A percentile compares a stretch with the other conserved stretches of the same genome.
phyloP scores from a whole-genome alignment of 129 eudicot species.

The Artemisia argyi region DNA sequence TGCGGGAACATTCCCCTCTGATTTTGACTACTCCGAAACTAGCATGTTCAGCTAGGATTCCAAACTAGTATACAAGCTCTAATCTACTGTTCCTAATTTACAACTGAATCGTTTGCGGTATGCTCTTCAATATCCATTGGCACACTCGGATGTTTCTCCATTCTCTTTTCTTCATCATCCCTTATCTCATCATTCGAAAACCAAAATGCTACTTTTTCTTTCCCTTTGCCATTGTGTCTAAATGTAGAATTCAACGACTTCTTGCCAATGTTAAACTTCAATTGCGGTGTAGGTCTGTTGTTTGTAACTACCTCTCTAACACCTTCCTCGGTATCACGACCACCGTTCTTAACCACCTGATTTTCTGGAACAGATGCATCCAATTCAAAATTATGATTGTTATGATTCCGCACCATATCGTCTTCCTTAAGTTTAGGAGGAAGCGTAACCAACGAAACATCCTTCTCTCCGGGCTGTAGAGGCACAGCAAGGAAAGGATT shows the following conservation, averaged over 20 bases:
- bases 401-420: conserved; percentile 23
- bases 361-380: conserved; percentile 40
- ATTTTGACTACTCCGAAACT: conserved; percentile 54
- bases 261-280: conserved; percentile 45
- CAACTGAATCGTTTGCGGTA: conserved; percentile 51
- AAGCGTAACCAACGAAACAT: conserved; percentile 42
- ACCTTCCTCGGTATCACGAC: conserved; percentile 33
- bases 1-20: conserved; percentile 47
- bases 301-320: conserved; percentile 30
- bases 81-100: conserved; percentile 59
- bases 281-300: conserved; percentile 44
- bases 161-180: conserved; percentile 55
- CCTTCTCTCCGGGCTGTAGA: conserved; percentile 59
- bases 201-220: conserved; percentile 35
- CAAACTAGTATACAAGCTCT: conserved; percentile 75
- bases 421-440: conserved; percentile 54
- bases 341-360: conserved; percentile 25
- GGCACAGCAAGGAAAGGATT: conserved; percentile 75
- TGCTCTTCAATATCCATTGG: conserved; percentile 51
- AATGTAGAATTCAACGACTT: conserved; percentile 28
- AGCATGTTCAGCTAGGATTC: conserved; percentile 50
- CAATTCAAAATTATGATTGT: conserved; percentile 41
- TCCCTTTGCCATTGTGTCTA: conserved; percentile 29
- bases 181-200: conserved; percentile 43
- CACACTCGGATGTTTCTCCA: conserved; percentile 54